phyloP scores from a whole-genome alignment of 2,329 filamentous ascomycete species.

The Ascochyta rabiei region DNA sequence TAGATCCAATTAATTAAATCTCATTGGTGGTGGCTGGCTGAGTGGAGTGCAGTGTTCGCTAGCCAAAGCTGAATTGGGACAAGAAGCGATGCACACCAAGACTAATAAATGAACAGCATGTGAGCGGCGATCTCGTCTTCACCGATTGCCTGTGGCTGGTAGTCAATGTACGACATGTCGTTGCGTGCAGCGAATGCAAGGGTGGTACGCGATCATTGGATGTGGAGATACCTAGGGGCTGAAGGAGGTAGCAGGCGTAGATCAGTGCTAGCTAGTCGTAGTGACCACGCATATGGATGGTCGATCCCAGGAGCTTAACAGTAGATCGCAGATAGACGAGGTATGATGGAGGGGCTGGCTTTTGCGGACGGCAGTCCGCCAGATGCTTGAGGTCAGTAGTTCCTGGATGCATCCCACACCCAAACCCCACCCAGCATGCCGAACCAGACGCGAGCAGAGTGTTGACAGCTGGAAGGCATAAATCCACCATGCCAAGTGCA shows the following conservation, averaged over 20 bases:
- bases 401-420: background rate
- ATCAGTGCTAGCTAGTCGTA: background rate
- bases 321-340: background rate
- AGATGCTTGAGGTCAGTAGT: background rate
- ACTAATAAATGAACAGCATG: constrained; percentile 1
- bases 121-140: background rate
- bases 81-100: constrained; percentile 8
- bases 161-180: constrained; percentile 1
- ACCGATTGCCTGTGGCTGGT: background rate
- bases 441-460: background rate
- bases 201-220: background rate
- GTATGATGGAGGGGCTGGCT: background rate
- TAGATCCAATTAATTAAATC: constrained; percentile 8
- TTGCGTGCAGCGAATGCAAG: constrained; percentile 6
- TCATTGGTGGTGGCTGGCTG: constrained; percentile 26
- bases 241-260: background rate
- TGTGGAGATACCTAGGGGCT: background rate
- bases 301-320: background rate
- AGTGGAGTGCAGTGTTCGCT: constrained; percentile 22
- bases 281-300: background rate
- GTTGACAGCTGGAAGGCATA: background rate
- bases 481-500: background rate
- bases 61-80: constrained; percentile 9
- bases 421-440: background rate
- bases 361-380: background rate